Evolutionary conservation across 2,329 filamentous ascomycete species (phyloP), one percentile per base, ranked within the genome.

Genomic region (Thelonectria rubi): DNA sequence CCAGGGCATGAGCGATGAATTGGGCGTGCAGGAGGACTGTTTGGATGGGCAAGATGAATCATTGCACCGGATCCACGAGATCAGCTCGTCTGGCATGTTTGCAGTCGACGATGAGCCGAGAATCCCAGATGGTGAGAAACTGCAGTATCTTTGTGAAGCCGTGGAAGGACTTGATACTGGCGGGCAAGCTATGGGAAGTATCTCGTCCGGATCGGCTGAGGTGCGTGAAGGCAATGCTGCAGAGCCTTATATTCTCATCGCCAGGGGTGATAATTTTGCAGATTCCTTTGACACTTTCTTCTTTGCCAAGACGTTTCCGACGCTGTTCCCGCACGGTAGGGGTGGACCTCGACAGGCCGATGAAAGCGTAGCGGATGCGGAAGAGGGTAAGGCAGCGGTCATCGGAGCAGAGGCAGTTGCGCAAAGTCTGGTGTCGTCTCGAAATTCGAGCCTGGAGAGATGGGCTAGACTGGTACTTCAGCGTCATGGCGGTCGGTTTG

Each of bases 221-320:
- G 40, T 48, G 37, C 55, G 58, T 30, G 37, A 5, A 3, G 32
- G 32, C 5, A 12, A 34, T 12, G 11, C 32, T 7, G 6, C 6
- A 8, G 32, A 34, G 11, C 32, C 55, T 7, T 57, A 59, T 37
- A 63, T 64, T 37, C 46, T 30, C 14, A 48, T 65, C 10, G 55
- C 49, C 3, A 53, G 59, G 2, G 64, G 64, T 1, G 58, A 57
- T 2, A 40, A 66, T 5, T 65, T 66, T 32, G 64, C 62, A 37
- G 62, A 66, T 45, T 46, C 54, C 4, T 57, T 58, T 32, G 58
- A 62, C 5, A n/a, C 53, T 7, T 20, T 17, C 11, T 66, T 66
- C 50, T 61, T 66, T 12, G 62, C 62, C 3, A 62, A 58, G 50
- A 59, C 64, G 39, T 66, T 65, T 10, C 64, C 62, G 7, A 66